phyloP scores from a whole-genome alignment of 2,329 filamentous ascomycete species.

The Neopestalotiopsis sp. region DNA sequence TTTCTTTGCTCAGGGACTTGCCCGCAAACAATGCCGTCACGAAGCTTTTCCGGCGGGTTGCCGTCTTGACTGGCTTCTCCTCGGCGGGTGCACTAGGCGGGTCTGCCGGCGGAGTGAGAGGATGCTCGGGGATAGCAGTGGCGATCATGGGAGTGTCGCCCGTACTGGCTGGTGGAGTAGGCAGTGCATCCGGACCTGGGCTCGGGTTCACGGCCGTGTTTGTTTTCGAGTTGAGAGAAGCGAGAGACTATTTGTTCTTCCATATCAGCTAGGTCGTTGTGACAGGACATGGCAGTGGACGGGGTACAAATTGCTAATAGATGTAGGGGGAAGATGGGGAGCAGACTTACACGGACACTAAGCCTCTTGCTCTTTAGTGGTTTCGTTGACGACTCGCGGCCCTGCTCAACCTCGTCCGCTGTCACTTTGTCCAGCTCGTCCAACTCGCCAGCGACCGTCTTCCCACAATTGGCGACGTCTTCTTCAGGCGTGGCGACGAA shows the following conservation, averaged over 20 bases:
- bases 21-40: slow-evolving; percentile 35
- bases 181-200: slow-evolving; percentile 22
- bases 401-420: slow-evolving; percentile 29
- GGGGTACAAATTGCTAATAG: neutral
- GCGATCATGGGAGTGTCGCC: slow-evolving; percentile 35
- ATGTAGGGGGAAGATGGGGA: neutral
- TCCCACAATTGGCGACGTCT: slow-evolving; percentile 73
- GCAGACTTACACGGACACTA: slow-evolving; percentile 19
- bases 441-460: slow-evolving; percentile 72
- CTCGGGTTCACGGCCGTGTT: slow-evolving; percentile 25
- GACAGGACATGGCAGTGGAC: neutral
- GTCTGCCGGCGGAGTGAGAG: slow-evolving; percentile 31
- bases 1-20: slow-evolving; percentile 20
- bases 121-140: slow-evolving; percentile 29
- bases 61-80: slow-evolving; percentile 30
- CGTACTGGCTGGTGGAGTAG: slow-evolving; percentile 36
- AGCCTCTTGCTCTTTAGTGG: slow-evolving; percentile 25
- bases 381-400: slow-evolving; percentile 20
- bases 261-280: neutral
- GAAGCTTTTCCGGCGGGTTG: slow-evolving; percentile 35
- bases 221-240: slow-evolving; percentile 31
- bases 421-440: slow-evolving; percentile 56
- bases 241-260: slow-evolving; percentile 33
- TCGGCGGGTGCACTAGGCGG: slow-evolving; percentile 21
- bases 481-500: slow-evolving; percentile 75